Evolutionary conservation across 2,329 filamentous ascomycete genomes (phyloP).

Genomic region (Biscogniauxia marginata): DNA sequence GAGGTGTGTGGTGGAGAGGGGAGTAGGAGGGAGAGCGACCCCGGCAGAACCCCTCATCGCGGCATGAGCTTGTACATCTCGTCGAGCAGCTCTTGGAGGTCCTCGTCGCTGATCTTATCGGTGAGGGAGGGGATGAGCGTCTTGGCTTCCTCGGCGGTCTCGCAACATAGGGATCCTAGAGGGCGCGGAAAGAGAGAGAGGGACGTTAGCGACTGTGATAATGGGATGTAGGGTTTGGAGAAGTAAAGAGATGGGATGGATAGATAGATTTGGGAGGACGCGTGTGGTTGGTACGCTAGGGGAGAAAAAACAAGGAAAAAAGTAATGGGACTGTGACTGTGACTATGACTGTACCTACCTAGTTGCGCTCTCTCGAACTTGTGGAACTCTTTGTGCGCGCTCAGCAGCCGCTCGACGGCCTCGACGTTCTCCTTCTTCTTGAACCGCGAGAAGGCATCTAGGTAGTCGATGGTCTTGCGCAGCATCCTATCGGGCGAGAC

Average conservation of each 20-base stretch:
- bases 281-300: neutral
- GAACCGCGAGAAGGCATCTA: slow-evolving; percentile 93
- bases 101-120: slow-evolving; percentile 87
- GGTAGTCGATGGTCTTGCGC: slow-evolving; percentile 85
- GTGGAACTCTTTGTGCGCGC: slow-evolving; percentile 74
- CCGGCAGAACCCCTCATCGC: slow-evolving; percentile 25
- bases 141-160: slow-evolving; percentile 92
- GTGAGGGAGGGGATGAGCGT: slow-evolving; percentile 86
- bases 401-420: slow-evolving; percentile 85
- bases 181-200: neutral
- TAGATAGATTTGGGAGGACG: neutral
- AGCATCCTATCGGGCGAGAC: slow-evolving; percentile 58
- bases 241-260: neutral
- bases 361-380: slow-evolving; percentile 93
- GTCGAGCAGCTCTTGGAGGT: slow-evolving; percentile 82
- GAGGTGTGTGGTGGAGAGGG: too few relatives aligned
- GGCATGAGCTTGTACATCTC: slow-evolving; percentile 77
- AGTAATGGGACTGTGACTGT: neutral
- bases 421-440: slow-evolving; percentile 93
- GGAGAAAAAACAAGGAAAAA: neutral
- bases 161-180: slow-evolving; percentile 85
- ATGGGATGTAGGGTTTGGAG: neutral
- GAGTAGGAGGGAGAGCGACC: too few relatives aligned
- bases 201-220: slow-evolving; percentile 5
- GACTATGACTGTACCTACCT: slow-evolving; percentile 52